Conservation (phyloP, 2,329 filamentous ascomycete genomes). For the Boeremia exigua region DNA sequence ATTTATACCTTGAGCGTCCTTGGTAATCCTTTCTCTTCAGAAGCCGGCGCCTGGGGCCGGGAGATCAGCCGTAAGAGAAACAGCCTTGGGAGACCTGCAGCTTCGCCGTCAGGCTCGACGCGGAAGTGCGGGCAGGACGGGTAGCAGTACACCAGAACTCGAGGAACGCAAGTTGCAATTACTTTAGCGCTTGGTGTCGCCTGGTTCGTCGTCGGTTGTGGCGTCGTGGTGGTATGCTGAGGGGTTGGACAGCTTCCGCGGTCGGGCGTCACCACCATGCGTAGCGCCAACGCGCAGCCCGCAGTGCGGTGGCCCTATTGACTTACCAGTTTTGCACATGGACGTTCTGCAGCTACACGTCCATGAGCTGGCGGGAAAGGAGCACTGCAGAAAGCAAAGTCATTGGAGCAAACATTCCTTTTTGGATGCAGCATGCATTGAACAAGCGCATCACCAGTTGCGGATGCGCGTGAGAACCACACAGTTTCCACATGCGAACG, state of each 20-base stretch:
- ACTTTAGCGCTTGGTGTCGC: background rate
- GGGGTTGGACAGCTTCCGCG: background rate
- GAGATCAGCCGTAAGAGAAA: too few relatives aligned
- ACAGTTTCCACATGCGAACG: background rate
- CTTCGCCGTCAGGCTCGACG: too few relatives aligned
- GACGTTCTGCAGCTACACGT: background rate
- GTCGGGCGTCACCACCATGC: constrained; percentile 1
- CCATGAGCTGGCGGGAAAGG: background rate
- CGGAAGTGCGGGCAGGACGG: too few relatives aligned
- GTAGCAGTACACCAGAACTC: background rate
- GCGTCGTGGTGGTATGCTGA: background rate
- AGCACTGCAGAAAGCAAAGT: background rate
- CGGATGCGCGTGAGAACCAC: background rate
- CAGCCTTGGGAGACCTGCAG: too few relatives aligned
- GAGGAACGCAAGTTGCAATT: background rate
- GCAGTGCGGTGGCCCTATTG: background rate
- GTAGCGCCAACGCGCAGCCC: background rate
- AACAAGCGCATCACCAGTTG: background rate
- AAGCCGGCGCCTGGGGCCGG: too few relatives aligned
- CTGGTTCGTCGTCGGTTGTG: background rate
- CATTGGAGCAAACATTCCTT: background rate
- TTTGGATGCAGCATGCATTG: background rate
- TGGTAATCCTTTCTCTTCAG: too few relatives aligned
- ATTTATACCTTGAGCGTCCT: too few relatives aligned
- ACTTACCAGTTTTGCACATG: background rate